Percentiles rank a stretch among this genome's conserved stretches.
phyloP scores from a whole-genome alignment of 331 rosid genomes.

The Phaseolus coccineus region DNA sequence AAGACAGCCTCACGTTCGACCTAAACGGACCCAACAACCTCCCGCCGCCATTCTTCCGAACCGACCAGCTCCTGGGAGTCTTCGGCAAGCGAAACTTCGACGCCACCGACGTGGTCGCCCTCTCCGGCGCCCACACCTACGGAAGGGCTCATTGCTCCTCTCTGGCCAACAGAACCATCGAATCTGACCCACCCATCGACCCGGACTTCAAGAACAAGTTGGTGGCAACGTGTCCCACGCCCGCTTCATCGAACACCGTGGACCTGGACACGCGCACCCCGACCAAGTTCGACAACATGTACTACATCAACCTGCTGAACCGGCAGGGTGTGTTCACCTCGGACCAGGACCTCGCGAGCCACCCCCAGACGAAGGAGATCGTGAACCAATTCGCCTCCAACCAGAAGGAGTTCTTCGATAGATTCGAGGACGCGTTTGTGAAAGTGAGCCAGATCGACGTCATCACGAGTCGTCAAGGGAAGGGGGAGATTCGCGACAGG shows the following conservation, averaged over 20 bases:
- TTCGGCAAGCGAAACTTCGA: conserved; percentile 45
- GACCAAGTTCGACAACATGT: conserved; percentile 62
- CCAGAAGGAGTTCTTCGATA: conserved; percentile 56
- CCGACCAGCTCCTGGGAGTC: background rate
- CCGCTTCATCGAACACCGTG: background rate
- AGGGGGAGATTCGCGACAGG: conserved; percentile 56
- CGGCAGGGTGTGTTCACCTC: conserved; percentile 68
- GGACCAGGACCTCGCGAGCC: conserved; percentile 63
- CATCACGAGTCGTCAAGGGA: conserved; percentile 35
- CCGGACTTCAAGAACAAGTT: conserved; percentile 47
- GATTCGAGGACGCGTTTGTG: conserved; percentile 55
- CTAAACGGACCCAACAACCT: conserved; percentile 3
- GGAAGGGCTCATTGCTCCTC: conserved; percentile 58
- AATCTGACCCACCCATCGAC: conserved; percentile 53
- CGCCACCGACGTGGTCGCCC: conserved; percentile 65
- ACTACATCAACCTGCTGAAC: conserved; percentile 65
- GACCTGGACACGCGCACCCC: conserved; percentile 57
- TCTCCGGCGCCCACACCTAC: conserved; percentile 70
- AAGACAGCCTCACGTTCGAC: conserved; percentile 53
- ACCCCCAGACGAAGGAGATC: conserved; percentile 48
- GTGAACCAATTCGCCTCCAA: conserved; percentile 59
- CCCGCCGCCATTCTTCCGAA: conserved; percentile 45
- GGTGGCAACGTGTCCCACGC: conserved; percentile 42
- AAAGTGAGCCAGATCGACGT: conserved; percentile 66
- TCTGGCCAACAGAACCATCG: conserved; percentile 43